Evolutionary conservation across 306 rosid species (phyloP).

Genomic region (Trichosanthes cucumerina): DNA sequence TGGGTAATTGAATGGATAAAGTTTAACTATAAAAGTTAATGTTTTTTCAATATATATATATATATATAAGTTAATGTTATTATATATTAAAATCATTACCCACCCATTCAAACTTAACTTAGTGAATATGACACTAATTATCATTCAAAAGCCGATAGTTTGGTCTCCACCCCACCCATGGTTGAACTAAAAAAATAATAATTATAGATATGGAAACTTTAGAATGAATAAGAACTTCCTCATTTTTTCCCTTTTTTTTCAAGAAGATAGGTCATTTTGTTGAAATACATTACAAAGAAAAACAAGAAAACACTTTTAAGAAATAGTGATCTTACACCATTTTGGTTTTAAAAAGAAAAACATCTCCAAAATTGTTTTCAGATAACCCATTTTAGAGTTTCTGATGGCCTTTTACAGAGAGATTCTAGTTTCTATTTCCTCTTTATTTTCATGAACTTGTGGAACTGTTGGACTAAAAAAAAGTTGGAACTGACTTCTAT

Average conservation of each 20-base stretch:
- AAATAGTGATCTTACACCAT: neutral
- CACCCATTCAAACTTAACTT: too few relatives aligned
- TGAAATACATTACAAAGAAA: neutral
- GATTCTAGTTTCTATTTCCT: neutral
- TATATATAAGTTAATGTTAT: neutral
- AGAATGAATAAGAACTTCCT: neutral
- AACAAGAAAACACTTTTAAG: neutral
- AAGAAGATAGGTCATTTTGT: neutral
- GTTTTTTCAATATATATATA: too few relatives aligned
- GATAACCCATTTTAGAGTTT: neutral
- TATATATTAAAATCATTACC: neutral
- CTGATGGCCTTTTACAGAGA: neutral
- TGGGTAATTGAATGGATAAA: neutral
- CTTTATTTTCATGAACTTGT: neutral
- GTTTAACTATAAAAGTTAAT: neutral
- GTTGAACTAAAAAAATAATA: too few relatives aligned
- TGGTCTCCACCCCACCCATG: too few relatives aligned
- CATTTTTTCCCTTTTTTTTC: too few relatives aligned
- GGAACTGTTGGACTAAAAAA: too few relatives aligned
- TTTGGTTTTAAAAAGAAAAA: neutral
- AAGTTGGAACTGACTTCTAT: neutral
- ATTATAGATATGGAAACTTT: neutral
- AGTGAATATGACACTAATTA: too few relatives aligned
- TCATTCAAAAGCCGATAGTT: too few relatives aligned
- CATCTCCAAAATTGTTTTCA: neutral